Evolutionary conservation across 1,284 basidiomycete genomes (phyloP).

Genomic region (Sparassis latifolia): DNA sequence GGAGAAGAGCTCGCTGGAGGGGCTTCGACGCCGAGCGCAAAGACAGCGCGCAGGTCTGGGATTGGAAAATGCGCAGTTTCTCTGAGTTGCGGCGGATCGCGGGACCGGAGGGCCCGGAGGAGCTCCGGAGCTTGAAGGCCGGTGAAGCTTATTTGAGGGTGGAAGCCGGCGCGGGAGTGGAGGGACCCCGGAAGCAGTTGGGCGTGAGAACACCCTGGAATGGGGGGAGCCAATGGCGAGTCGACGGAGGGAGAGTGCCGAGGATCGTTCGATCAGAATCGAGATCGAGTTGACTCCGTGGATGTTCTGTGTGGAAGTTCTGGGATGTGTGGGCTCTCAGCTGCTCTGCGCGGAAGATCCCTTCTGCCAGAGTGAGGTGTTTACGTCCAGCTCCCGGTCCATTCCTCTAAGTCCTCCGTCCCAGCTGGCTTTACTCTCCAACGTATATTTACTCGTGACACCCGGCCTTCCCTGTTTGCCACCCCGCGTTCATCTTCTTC

Average conservation of each 20-base stretch:
- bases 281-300: not conserved
- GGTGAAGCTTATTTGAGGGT: not conserved
- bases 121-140: not conserved
- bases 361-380: no score
- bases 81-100: no score
- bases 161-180: not conserved
- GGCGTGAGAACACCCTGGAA: slow-evolving; percentile 19
- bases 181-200: slow-evolving; percentile 4
- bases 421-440: slow-evolving; percentile 5
- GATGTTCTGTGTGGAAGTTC: no score
- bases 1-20: not conserved
- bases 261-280: slow-evolving; percentile 17
- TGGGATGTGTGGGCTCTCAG: no score
- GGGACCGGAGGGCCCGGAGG: no score
- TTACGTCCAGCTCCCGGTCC: slow-evolving; percentile 2
- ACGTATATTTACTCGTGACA: slow-evolving; percentile 4
- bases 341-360: no score
- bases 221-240: slow-evolving; percentile 16
- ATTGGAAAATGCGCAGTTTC: not conserved
- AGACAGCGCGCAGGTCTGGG: not conserved
- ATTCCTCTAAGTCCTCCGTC: slow-evolving; percentile 9
- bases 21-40: not conserved
- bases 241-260: slow-evolving; percentile 13
- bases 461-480: slow-evolving; percentile 4
- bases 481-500: not conserved